Base-by-base conservation (phyloP, 805 yeast genomes). In the Pichia cephalocereana region DNA sequence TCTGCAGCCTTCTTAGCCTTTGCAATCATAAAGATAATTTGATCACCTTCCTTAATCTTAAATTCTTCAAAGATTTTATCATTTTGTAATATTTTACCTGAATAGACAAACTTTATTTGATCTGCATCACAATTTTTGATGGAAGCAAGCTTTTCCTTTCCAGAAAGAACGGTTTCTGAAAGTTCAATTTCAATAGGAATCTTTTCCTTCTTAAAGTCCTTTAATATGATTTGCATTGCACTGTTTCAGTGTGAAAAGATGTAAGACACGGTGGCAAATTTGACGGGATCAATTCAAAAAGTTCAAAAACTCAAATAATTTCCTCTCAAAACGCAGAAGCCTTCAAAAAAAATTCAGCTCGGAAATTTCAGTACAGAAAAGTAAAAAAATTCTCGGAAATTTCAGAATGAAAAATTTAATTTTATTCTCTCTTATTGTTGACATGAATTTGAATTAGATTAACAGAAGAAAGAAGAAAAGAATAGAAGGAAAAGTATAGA, bases 191-290 rank as follows among this genome's bases (percentile, higher is more conserved):
- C 96, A 50, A 93, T 61, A 30, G 88, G 77, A 65, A 90, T 79
- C 63, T 82, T 85, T 63, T 87, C 89, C 70, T 91, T 93, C 70
- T 93, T 90, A 70, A 93, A 86, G 68, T 93, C 96, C 65, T 90
- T 89, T 65, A 93, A 81, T 45, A 82, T 75, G 55, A 89, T 70
- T 68, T 83, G 82, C 96, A 88, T 89, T 27, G 23, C 17, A 28
- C 32, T 10, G 32, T 30, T 30, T 30, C 14, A 30, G 8, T 12
- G 11, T 12, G 14, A 11, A 11, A 30, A 12, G 14, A 11, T 3
- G 14, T 3, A 11, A 10, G 8, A 6, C 32, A 30, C 32, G 32
- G 32, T 30, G 32, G 32, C 32, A 30, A 30, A 30, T 30, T 30
- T 10, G 32, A 23, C 26, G 6, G 4, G 6, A 23, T 23, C 32